Conservation (phyloP, 1,139 yeast genomes). For the Candida frijolesensis region DNA sequence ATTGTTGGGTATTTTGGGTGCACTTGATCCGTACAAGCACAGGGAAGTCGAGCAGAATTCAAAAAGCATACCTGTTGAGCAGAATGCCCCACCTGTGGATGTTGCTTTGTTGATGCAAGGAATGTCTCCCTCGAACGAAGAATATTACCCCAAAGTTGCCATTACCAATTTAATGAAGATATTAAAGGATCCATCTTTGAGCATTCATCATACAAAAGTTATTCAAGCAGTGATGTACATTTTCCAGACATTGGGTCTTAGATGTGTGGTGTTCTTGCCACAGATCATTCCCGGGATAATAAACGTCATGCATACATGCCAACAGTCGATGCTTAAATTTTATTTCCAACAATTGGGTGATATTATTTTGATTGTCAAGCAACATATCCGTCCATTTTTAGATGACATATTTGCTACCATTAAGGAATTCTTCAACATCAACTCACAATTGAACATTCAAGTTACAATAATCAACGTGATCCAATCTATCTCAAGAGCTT, state of each 20-base stretch:
- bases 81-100: conserved; percentile 87
- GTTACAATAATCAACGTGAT: conserved; percentile 78
- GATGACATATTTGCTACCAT: conserved; percentile 76
- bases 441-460: conserved; percentile 63
- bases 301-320: conserved; percentile 82
- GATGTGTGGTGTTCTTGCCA: conserved; percentile 84
- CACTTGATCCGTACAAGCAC: conserved; percentile 93
- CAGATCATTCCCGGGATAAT: conserved; percentile 88
- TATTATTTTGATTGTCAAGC: conserved; percentile 79
- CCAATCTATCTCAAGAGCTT: conserved; percentile 81
- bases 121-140: conserved; percentile 91
- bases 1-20: conserved; percentile 90
- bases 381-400: conserved; percentile 84
- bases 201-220: conserved; percentile 85
- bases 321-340: conserved; percentile 80
- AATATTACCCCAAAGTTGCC: conserved; percentile 94
- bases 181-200: conserved; percentile 79
- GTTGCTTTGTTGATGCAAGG: conserved; percentile 90
- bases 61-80: conserved; percentile 66
- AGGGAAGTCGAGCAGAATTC: conserved; percentile 84
- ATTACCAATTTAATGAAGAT: conserved; percentile 82
- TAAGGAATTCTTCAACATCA: conserved; percentile 65
- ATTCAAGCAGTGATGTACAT: conserved; percentile 91
- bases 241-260: conserved; percentile 82
- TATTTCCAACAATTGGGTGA: conserved; percentile 88